Evolutionary conservation across 148 eudicot genomes (phyloP), one percentile per base, ranked within the genome.

Genomic region (Suaeda aralocaspica): DNA sequence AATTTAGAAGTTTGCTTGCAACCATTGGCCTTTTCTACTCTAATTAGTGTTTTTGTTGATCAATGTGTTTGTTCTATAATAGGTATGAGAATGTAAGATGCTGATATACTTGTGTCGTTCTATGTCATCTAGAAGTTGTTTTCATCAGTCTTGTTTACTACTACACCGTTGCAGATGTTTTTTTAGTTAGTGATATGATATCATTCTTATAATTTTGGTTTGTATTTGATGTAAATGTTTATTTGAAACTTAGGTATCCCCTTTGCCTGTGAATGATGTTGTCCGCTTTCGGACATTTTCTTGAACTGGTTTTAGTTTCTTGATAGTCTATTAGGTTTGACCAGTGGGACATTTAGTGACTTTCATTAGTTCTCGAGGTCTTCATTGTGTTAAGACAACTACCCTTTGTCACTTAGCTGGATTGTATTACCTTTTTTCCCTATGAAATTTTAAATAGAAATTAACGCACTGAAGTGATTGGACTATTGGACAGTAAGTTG

Each of bases 401-500:
- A 19, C 14, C 10, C 15, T 24, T 42, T 22, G 24, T 22, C 26
- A 56, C 2, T 5, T 41, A 6, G 9, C 9, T 26, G 61, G 25
- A 25, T 2, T 26, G 6, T 26, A 25, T 25, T 39, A 9, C 39
- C 33, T 29, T 53, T 63, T 51, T 2, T 34, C 57, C 5, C 13
- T 31, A 31, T 15, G 59, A 31, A 25, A 33, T n/a, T n/a, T 62
- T 24, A 13, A 45, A 57, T 64, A 31, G 9, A 31, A 14, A 18
- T 11, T 28, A 15, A 15, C 62, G 48, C 53, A 76, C n/a, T 71
- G 42, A 3, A n/a, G n/a, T n/a, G n/a, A n/a, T n/a, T n/a, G 18
- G 45, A 28, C 60, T 52, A 19, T 11, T 59, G 64, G 51, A 31
- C 76, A 72, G 72, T 11, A 56, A 44, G 56, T 22, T 44, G 34